Base-by-base conservation (phyloP, 345 rosid species). In the Hevea brasiliensis region DNA sequence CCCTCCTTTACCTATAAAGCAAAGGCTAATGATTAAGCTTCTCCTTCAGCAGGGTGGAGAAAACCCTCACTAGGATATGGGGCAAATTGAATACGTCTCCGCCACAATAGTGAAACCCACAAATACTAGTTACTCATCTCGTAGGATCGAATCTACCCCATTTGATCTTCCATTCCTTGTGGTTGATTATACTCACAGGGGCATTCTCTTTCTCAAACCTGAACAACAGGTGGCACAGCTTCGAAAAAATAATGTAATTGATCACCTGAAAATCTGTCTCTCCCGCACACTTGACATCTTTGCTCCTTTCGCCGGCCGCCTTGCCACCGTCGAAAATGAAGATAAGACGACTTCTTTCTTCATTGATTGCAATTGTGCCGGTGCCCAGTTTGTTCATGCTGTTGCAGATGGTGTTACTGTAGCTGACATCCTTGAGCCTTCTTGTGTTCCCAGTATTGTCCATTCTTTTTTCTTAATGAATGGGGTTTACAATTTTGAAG, bases 361-460 rank as follows among this genome's bases (percentile, higher is more conserved):
- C 41, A 15, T 79, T 1, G 66, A 84, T 48, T 81, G 82, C 42
- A 84, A 78, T 50, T 67, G 71, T 20, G 37, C 51, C 1, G 81
- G 84, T 12, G 77, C 72, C 40, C 65, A 42, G 60, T 81, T 84
- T n/a, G 61, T 82, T n/a, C 85, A 83, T 27, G 86, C 84, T 7
- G 56, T 40, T 3, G 86, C 81, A 0, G 71, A 84, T 8, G 66
- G 72, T 20, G 64, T 88, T 15, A 62, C 80, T 0, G 57, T 81
- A 18, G 67, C 82, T 0, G 85, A 86, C 26, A 37, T 84, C 7
- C 26, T 78, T 6, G 61, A 74, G 1, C 60, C 85, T 0, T 11
- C 65, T 57, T 78, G 69, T 45, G 79, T 84, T 55, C 81, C 84
- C 12, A 15, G 29, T 1, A 42, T 63, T 58, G 17, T 20, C 20